Conservation (phyloP, 345 rosid genomes). For the Arabidopsis arenosa region DNA sequence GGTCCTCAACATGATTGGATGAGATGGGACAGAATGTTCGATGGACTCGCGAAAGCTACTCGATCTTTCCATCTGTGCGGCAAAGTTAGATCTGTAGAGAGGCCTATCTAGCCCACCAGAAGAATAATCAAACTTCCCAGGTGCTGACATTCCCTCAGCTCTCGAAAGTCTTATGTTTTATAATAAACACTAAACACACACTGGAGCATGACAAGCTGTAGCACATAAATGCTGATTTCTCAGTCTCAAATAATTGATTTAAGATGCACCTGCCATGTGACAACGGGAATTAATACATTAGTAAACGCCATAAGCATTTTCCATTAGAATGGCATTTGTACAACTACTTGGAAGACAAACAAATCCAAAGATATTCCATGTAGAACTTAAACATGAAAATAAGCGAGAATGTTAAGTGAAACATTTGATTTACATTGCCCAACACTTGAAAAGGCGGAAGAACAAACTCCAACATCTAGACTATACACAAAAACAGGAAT, state of each 20-base stretch:
- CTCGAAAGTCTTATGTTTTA: constrained; percentile 47
- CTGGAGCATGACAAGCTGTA: constrained; percentile 64
- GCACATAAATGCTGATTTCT: constrained; percentile 55
- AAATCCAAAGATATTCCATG: constrained; percentile 17
- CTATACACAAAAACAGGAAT: constrained; percentile 24
- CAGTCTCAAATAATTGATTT: constrained; percentile 37
- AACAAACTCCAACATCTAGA: constrained; percentile 9
- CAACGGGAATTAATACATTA: background rate
- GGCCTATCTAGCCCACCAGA: constrained; percentile 84
- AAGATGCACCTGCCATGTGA: constrained; percentile 57
- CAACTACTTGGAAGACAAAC: constrained; percentile 27
- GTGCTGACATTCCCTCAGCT: constrained; percentile 73
- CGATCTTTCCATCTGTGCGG: constrained; percentile 78
- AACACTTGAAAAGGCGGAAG: constrained; percentile 22
- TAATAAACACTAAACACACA: constrained; percentile 54
- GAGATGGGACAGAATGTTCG: constrained; percentile 69
- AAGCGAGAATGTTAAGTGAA: constrained; percentile 5
- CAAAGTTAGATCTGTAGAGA: constrained; percentile 75
- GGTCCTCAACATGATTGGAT: constrained; percentile 68
- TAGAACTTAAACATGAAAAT: constrained; percentile 20
- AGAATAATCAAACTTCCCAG: constrained; percentile 84
- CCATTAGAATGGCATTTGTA: constrained; percentile 8
- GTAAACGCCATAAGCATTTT: constrained; percentile 15
- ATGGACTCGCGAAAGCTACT: constrained; percentile 80
- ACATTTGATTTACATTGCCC: constrained; percentile 22